Evolutionary conservation across 371 early-diverging fungal genomes (phyloP).

Genomic region (Amoeboaphelidium protococcarum): DNA sequence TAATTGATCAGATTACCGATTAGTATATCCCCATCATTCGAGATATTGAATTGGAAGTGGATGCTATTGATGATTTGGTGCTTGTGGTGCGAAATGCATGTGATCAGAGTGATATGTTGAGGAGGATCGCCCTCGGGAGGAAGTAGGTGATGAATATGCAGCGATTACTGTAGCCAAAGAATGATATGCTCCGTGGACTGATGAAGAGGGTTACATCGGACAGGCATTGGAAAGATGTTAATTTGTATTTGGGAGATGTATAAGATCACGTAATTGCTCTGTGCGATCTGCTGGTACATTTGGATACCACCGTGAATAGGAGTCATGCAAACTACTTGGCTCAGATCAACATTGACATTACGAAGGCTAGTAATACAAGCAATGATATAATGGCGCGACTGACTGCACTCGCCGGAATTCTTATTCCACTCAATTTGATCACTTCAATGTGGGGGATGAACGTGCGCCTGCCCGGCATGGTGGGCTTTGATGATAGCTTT

Average conservation of each 20-base stretch:
- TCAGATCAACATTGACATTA: constrained; percentile 84
- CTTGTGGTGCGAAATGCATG: constrained; percentile 61
- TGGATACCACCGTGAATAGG: constrained; percentile 64
- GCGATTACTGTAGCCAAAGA: constrained; percentile 41
- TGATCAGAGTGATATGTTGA: constrained; percentile 60
- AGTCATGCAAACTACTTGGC: constrained; percentile 87
- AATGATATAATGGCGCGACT: constrained; percentile 24
- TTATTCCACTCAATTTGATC: constrained; percentile 78
- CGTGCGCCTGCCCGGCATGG: constrained; percentile 22
- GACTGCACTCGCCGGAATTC: constrained; percentile 68
- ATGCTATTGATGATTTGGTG: constrained; percentile 67
- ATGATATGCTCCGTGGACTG: constrained; percentile 47
- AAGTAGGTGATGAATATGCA: constrained; percentile 45
- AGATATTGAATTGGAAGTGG: constrained; percentile 61
- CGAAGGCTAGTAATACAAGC: constrained; percentile 50
- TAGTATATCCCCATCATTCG: constrained; percentile 46
- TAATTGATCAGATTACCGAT: constrained; percentile 61
- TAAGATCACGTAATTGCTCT: constrained; percentile 86
- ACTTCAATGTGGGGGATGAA: constrained; percentile 76
- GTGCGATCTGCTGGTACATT: constrained; percentile 58
- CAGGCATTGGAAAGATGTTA: constrained; percentile 13
- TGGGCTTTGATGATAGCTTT: too few species aligned
- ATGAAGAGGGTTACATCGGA: constrained; percentile 26
- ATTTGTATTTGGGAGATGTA: constrained; percentile 69
- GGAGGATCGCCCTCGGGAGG: constrained; percentile 53